Evolutionary conservation across 805 yeast genomes (phyloP).

Genomic region (Candida vartiovaarae): DNA sequence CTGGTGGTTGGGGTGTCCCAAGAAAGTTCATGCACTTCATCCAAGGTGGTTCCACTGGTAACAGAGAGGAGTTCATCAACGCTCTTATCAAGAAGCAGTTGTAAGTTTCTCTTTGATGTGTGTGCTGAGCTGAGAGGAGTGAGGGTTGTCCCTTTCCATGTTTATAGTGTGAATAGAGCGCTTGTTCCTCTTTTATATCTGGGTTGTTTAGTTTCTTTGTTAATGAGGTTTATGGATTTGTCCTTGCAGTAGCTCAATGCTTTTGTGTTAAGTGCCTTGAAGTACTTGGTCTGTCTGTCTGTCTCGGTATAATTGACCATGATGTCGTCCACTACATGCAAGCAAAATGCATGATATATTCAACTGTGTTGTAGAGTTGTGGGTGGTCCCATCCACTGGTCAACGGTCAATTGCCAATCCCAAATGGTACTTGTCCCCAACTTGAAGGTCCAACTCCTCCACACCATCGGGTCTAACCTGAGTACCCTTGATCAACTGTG

Average conservation of each 20-base stretch:
- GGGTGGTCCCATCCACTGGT: too few species aligned
- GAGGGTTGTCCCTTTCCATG: constrained; percentile 1
- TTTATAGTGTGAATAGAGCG: constrained; percentile 10
- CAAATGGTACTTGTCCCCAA: background rate
- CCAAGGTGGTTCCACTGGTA: constrained; percentile 98
- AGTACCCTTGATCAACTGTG: constrained; percentile 42
- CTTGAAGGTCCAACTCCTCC: constrained; percentile 4
- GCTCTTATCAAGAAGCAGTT: constrained; percentile 62
- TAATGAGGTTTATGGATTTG: background rate
- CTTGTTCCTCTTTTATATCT: constrained; percentile 4
- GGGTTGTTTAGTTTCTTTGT: background rate
- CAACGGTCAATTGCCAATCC: background rate
- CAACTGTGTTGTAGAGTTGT: too few species aligned
- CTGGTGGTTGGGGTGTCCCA: constrained; percentile 95
- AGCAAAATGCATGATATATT: too few species aligned
- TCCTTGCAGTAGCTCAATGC: background rate
- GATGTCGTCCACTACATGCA: too few species aligned
- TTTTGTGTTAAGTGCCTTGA: too few species aligned
- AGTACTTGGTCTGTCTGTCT: too few species aligned
- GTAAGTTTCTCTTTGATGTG: constrained; percentile 14
- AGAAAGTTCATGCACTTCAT: constrained; percentile 96
- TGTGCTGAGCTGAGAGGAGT: constrained; percentile 3
- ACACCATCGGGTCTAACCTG: constrained; percentile 29
- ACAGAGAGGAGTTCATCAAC: constrained; percentile 95
- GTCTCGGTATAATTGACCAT: too few species aligned